Evolutionary conservation across 2,329 filamentous ascomycete species (phyloP).

Genomic region (Hymenoscyphus fructigenus): DNA sequence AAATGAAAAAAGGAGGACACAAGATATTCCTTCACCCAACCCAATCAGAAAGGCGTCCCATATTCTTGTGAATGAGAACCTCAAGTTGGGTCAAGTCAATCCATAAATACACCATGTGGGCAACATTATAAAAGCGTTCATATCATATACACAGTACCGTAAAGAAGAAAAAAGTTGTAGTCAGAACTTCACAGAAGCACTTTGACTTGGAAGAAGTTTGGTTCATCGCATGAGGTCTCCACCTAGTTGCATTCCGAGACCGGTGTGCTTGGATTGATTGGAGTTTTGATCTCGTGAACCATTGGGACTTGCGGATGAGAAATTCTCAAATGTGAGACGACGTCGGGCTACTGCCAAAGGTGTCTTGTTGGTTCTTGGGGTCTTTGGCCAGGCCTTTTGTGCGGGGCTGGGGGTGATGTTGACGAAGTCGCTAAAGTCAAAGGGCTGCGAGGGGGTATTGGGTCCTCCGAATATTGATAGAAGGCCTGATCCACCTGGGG

Average conservation of each 20-base stretch:
- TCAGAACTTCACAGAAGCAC: background rate
- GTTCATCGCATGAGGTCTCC: constrained; percentile 57
- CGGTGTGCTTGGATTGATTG: constrained; percentile 44
- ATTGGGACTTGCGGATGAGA: constrained; percentile 24
- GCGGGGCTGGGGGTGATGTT: constrained; percentile 96
- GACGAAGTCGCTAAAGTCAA: constrained; percentile 96
- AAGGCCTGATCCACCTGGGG: constrained; percentile 67
- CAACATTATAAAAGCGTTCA: background rate
- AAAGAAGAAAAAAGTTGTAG: background rate
- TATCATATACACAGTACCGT: background rate
- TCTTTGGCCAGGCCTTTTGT: constrained; percentile 70
- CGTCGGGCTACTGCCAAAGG: constrained; percentile 30
- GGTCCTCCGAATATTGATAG: constrained; percentile 65
- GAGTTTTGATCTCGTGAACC: constrained; percentile 18
- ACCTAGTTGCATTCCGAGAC: constrained; percentile 64
- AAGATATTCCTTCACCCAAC: background rate
- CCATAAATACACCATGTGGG: background rate
- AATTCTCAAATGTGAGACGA: constrained; percentile 34
- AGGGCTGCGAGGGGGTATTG: constrained; percentile 76
- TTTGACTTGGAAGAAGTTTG: background rate
- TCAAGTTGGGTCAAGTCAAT: background rate
- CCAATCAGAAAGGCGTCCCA: too few relatives aligned
- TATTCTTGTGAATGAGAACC: background rate
- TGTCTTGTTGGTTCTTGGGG: constrained; percentile 33
- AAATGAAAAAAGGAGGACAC: background rate